phyloP scores from a whole-genome alignment of 331 rosid species.

The Pyracantha coccinea region DNA sequence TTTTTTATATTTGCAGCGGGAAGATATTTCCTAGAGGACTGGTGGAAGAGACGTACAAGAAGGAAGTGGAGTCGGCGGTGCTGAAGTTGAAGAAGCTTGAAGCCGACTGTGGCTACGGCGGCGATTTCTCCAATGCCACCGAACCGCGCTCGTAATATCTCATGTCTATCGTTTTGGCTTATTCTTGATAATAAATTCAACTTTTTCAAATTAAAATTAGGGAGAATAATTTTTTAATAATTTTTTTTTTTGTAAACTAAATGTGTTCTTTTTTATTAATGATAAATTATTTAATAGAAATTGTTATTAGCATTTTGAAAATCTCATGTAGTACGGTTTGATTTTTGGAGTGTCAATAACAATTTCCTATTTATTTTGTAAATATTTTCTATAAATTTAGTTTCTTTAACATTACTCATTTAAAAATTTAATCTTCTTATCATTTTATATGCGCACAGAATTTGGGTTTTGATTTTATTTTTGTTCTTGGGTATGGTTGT shows the following conservation, averaged over 20 bases:
- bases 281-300: no score
- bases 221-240: no score
- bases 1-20: conserved; percentile 43
- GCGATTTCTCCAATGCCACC: conserved; percentile 21
- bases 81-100: conserved; percentile 49
- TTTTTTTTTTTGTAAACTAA: no score
- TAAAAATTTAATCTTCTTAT: no score
- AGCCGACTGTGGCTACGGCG: conserved; percentile 17
- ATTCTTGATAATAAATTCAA: conserved; percentile 7
- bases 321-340: no score
- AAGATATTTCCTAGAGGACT: conserved; percentile 71
- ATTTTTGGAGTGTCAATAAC: no score
- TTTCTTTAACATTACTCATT: no score
- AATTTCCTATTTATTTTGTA: no score
- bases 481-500: neutral
- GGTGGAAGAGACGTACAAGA: conserved; percentile 79
- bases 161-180: neutral
- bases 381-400: no score
- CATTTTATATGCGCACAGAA: no score
- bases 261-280: no score
- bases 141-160: conserved; percentile 41
- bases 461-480: neutral
- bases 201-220: neutral
- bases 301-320: no score
- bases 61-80: conserved; percentile 88